Evolutionary conservation across 352 stramenopile genomes (phyloP).

Genomic region (Pythium chondricola): DNA sequence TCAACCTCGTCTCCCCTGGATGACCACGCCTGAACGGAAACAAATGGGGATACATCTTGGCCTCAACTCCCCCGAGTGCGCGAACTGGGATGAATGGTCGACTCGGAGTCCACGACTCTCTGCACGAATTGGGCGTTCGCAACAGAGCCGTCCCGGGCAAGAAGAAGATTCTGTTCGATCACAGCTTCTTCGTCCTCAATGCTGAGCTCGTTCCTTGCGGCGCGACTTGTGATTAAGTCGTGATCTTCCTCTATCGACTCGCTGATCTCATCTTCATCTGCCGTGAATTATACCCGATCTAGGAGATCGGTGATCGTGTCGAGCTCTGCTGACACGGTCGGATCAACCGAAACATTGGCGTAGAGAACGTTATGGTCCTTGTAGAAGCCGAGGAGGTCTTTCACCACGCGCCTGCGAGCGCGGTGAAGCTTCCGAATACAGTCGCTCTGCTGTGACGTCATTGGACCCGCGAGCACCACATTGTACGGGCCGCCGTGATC

Average conservation of each 20-base stretch:
- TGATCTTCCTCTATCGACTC: conserved; percentile 9
- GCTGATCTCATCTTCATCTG: too few relatives aligned
- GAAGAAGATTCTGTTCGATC: conserved; percentile 10
- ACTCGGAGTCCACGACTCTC: conserved; percentile 9
- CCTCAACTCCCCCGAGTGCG: not conserved
- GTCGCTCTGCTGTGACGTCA: conserved; percentile 11
- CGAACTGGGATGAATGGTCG: conserved; percentile 8
- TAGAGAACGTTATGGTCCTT: conserved; percentile 5
- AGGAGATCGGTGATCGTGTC: too few relatives aligned
- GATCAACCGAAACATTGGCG: not conserved
- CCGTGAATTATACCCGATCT: too few relatives aligned
- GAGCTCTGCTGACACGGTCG: too few relatives aligned
- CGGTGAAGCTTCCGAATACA: conserved; percentile 13
- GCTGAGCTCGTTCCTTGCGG: not conserved
- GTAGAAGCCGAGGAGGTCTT: conserved; percentile 3
- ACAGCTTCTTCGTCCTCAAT: conserved; percentile 2
- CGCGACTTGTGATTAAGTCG: not conserved
- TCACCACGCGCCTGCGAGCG: not conserved
- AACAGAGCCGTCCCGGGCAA: not conserved
- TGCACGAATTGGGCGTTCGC: conserved; percentile 1
- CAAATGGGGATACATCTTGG: conserved; percentile 13
- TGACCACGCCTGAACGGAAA: conserved; percentile 16
- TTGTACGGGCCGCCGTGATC: conserved; percentile 7
- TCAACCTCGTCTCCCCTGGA: not conserved
- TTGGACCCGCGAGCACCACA: conserved; percentile 17